Evolutionary conservation across 495 filamentous ascomycete genomes (phyloP).

Genomic region (Aspergillus wentii): DNA sequence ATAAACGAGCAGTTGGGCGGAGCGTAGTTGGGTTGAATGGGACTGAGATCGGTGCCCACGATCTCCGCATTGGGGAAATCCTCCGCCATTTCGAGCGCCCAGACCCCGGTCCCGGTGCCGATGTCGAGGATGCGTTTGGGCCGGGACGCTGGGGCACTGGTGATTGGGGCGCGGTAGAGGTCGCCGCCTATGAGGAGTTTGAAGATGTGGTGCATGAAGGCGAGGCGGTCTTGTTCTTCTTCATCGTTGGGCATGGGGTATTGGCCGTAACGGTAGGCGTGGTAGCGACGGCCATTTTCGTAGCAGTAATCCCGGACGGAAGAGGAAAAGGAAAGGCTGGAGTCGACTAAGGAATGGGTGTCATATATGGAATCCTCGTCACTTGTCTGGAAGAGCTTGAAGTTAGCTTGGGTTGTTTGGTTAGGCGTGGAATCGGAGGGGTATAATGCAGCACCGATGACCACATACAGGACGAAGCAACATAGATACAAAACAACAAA

Average conservation of each 20-base stretch:
- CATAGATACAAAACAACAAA: not conserved
- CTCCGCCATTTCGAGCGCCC: conserved; percentile 62
- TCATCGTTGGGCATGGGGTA: conserved; percentile 60
- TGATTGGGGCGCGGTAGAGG: conserved; percentile 49
- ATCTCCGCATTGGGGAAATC: conserved; percentile 50
- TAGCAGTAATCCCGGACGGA: conserved; percentile 45
- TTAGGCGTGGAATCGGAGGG: too few relatives aligned
- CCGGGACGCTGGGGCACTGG: conserved; percentile 4
- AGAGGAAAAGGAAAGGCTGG: conserved; percentile 43
- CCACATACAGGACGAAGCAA: too few relatives aligned
- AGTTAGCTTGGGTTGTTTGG: too few relatives aligned
- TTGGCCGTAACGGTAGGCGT: conserved; percentile 50
- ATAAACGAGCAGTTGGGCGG: conserved; percentile 46
- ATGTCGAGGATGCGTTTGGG: conserved; percentile 37
- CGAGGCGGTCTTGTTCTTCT: conserved; percentile 61
- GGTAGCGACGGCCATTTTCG: conserved; percentile 60
- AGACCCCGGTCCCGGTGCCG: conserved; percentile 56
- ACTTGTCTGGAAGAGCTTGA: conserved; percentile 30
- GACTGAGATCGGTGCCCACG: conserved; percentile 59
- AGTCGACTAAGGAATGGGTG: conserved; percentile 27
- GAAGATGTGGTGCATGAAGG: conserved; percentile 60
- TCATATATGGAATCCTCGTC: conserved; percentile 39
- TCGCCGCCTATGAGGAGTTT: conserved; percentile 44
- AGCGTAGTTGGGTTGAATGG: conserved; percentile 47
- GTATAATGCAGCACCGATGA: too few relatives aligned